Evolutionary conservation across 2,329 filamentous ascomycete species (phyloP).

Genomic region (Colletotrichum falcatum): DNA sequence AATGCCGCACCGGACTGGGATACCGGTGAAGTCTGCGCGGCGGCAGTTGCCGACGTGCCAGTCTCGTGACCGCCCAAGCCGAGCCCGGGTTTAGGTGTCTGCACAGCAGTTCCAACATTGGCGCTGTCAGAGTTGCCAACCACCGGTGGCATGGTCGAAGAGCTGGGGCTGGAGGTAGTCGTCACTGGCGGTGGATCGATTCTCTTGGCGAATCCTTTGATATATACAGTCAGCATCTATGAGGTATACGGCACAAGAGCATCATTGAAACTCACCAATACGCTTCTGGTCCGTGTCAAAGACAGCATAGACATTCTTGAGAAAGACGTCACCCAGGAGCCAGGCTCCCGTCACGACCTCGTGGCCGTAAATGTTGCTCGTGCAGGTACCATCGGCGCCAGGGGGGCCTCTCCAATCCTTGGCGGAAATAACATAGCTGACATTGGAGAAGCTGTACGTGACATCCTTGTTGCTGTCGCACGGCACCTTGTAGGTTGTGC

Average conservation of each 20-base stretch:
- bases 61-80: constrained; percentile 55
- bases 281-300: constrained; percentile 80
- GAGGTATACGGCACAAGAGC: too few species aligned
- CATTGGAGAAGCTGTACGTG: constrained; percentile 75
- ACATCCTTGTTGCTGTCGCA: constrained; percentile 74
- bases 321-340: constrained; percentile 87
- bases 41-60: constrained; percentile 43
- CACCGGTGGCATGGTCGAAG: constrained; percentile 23
- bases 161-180: constrained; percentile 6
- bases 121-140: constrained; percentile 29
- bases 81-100: constrained; percentile 41
- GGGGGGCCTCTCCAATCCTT: constrained; percentile 76
- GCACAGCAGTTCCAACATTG: constrained; percentile 24
- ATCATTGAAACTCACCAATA: constrained; percentile 64
- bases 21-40: constrained; percentile 33
- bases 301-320: constrained; percentile 90
- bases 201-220: constrained; percentile 54
- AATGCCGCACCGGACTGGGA: constrained; percentile 23
- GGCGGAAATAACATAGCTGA: constrained; percentile 73
- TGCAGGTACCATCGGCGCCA: constrained; percentile 61
- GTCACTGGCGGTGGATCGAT: constrained; percentile 43
- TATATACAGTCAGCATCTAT: constrained; percentile 28
- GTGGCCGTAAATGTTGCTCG: constrained; percentile 81
- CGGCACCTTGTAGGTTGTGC: constrained; percentile 76
- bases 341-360: constrained; percentile 75